Evolutionary conservation across 2,329 filamentous ascomycete species (phyloP), one percentile per base, ranked within the genome.

Genomic region (Endoconidiophora laricicola): DNA sequence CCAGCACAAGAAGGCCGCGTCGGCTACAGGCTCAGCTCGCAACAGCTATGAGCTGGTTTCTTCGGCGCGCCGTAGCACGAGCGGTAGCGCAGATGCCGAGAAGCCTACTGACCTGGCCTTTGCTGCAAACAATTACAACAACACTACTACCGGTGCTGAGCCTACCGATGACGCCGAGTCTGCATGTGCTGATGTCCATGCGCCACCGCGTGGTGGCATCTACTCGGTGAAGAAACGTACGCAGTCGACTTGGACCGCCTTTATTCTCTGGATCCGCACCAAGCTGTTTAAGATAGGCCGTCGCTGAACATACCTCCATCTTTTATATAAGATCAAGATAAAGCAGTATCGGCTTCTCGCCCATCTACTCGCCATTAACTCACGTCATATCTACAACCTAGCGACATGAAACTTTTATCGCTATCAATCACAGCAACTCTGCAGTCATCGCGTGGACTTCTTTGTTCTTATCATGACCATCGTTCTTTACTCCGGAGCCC

Each of bases 191-290:
- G 62, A 62, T 12, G 72, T 73, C 51, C 62, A 68, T 50, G 62
- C 62, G 37, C 22, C 47, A 9, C 22, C 42, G 37, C 65, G 63
- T 3, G 61, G 63, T 37, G 65, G 72, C 51, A 64, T 63, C 52
- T 69, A 64, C 57, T 66, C 66, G 6, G 68, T 73, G 52, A 81
- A 79, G 65, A 70, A 68, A 56, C 76, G 73, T 64, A 81, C 76
- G 1, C 73, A 74, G 54, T 68, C 72, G 54, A 70, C 75, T 38
- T 81, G 77, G 76, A 78, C 73, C 6, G 70, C 69, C 20, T 79
- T 81, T 56, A 67, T 81, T 46, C 66, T 81, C 50, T 81, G 78
- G 78, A 60, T 81, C 23, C 67, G 76, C 53, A 81, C 77, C n/a
- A 61, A 65, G 49, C 57, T 68, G 52, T 59, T 68, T 52, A 67